A percentile compares a stretch with the other conserved stretches of the same genome.
These are phyloP conservation scores for Globisporangium acanthophoron DNA, from an alignment of 352 stramenopile species.

Conservation along the genomic window DNA sequence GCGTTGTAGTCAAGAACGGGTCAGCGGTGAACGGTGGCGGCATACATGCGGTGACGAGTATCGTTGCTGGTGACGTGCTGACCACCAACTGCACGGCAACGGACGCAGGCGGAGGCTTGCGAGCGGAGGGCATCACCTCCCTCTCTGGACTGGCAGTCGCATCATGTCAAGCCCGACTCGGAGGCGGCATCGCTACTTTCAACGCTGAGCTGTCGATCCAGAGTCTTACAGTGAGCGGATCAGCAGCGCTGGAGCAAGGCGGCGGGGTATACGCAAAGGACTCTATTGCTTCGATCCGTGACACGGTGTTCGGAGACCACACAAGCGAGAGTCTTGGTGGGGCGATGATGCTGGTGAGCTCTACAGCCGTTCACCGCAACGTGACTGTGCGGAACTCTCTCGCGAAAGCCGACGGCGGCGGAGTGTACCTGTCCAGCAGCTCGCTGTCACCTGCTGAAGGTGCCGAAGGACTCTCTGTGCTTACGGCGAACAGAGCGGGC, in stretches of 20 bases:
- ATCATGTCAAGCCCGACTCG: background rate
- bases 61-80: constrained; percentile 1
- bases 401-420: constrained; percentile 26
- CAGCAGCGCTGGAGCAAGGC: constrained; percentile 12
- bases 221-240: background rate
- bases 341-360: constrained; percentile 18
- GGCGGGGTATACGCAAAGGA: constrained; percentile 22
- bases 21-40: constrained; percentile 15
- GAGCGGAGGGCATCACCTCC: constrained; percentile 5
- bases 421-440: constrained; percentile 22
- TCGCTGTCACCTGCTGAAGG: constrained; percentile 5
- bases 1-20: background rate
- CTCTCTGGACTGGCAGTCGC: constrained; percentile 9
- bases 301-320: constrained; percentile 5
- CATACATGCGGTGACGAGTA: constrained; percentile 6
- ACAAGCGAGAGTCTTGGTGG: constrained; percentile 21
- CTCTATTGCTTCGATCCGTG: constrained; percentile 6
- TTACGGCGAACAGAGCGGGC: constrained; percentile 6
- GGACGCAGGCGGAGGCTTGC: constrained; percentile 29
- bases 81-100: constrained; percentile 5
- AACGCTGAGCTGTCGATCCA: background rate
- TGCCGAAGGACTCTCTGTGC: background rate
- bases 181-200: constrained; percentile 4
- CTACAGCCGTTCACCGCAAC: constrained; percentile 20
- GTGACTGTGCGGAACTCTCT: constrained; percentile 18